Evolutionary conservation across 2,329 filamentous ascomycete genomes (phyloP), one percentile per base, ranked within the genome.

Genomic region (Cytospora chrysosperma): DNA sequence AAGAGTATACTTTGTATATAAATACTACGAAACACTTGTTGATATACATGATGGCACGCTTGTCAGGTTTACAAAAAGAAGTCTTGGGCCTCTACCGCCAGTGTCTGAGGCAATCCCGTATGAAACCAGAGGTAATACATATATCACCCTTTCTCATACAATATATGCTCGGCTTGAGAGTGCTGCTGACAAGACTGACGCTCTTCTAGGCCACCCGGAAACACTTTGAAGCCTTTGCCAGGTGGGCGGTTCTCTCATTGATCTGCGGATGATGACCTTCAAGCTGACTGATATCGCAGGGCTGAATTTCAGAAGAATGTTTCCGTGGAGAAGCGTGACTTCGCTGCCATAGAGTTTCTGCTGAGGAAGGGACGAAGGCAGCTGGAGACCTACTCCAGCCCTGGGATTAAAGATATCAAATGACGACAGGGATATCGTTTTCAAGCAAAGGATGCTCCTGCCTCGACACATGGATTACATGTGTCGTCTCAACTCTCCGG

Each of bases 51-150:
- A 69, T 62, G 37, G 79, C 79, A 79, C 83, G 87, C 70, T 80
- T 93, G 28, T 96, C 93, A 9, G 95, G 95, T 40, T 81, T 98
- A n/a, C 94, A 98, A 74, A 89, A 86, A 71, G 92, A 97, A 72
- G 94, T 97, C 4, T 76, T 98, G 58, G 82, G 87, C 37, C 85
- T 99, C 17, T 99, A 98, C 75, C 88, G 94, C 64, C 85, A 87
- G 73, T 98, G 94, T 71, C 80, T 99, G 28, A 86, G 93, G 65
- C 91, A 91, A 72, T 88, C 89, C 64, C 86, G 89, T 65, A 88
- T 88, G 72, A 98, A 99, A 75, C 92, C 93, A 56, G 74, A 78
- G 70, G 92, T 94, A 75, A 67, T 71, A 13, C 15, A 34, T 32
- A 24, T 3, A 12, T 21, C 15, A 34, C 52, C 30, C 13, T 61